Percentiles rank a stretch among this genome's conserved stretches.
Evolutionary conservation across 192 early-diverging fungal genomes (phyloP).

Genomic region (Coemansia sp.): DNA sequence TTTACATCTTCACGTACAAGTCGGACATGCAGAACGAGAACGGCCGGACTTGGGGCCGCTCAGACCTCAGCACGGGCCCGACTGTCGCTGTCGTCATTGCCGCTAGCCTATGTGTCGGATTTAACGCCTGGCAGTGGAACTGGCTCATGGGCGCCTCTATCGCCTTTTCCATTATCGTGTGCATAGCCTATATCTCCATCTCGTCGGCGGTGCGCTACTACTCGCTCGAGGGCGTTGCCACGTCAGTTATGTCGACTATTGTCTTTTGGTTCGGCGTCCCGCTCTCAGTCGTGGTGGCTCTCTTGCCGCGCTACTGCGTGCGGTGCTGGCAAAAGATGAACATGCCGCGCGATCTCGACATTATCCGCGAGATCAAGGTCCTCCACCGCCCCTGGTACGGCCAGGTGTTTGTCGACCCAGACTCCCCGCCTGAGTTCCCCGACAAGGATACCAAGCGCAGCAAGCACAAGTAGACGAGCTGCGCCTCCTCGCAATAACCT

Average conservation of each 20-base stretch:
- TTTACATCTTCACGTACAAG: slow-evolving; percentile 64
- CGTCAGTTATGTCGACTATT: slow-evolving; percentile 64
- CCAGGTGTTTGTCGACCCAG: slow-evolving; percentile 55
- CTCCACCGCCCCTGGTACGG: slow-evolving; percentile 58
- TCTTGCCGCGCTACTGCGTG: slow-evolving; percentile 72
- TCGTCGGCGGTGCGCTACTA: slow-evolving; percentile 64
- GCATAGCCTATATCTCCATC: slow-evolving; percentile 67
- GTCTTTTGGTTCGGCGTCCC: slow-evolving; percentile 78
- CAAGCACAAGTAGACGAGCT: slow-evolving; percentile 16
- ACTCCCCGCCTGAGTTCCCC: slow-evolving; percentile 22
- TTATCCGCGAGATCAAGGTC: slow-evolving; percentile 63
- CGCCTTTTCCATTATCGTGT: slow-evolving; percentile 65
- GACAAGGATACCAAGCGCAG: slow-evolving; percentile 20
- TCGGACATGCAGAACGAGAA: slow-evolving; percentile 54
- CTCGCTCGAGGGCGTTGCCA: slow-evolving; percentile 71
- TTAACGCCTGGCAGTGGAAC: slow-evolving; percentile 76
- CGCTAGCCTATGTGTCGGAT: slow-evolving; percentile 76
- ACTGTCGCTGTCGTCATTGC: slow-evolving; percentile 73
- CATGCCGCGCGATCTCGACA: slow-evolving; percentile 68
- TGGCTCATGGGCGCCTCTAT: slow-evolving; percentile 74
- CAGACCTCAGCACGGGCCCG: slow-evolving; percentile 79
- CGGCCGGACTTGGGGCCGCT: slow-evolving; percentile 61
- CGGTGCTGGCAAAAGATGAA: slow-evolving; percentile 70
- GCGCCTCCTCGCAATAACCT: neutral
- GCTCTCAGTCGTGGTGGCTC: slow-evolving; percentile 67